Percentiles rank a stretch among this genome's conserved stretches.
These are phyloP conservation scores for Phytophthora nicotianae DNA, from an alignment of 352 stramenopile species.

Conservation along the genomic window DNA sequence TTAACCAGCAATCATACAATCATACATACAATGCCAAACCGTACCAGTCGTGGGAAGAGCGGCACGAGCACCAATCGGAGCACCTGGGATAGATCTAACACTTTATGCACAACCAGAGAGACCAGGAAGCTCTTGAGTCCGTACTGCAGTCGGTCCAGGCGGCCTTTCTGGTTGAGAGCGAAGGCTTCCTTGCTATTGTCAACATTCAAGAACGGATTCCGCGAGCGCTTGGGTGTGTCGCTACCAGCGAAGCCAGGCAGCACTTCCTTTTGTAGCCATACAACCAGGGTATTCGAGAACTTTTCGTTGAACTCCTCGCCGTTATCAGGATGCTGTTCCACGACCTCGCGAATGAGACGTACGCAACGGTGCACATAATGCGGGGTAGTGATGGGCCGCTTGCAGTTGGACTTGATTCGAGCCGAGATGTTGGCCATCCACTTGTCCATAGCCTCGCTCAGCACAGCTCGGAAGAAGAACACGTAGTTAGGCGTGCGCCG, in stretches of 20 bases:
- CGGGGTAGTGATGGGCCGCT: constrained; percentile 79
- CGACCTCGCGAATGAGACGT: constrained; percentile 80
- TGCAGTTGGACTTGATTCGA: constrained; percentile 70
- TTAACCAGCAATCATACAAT: background rate
- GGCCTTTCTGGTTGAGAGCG: constrained; percentile 80
- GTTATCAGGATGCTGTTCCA: constrained; percentile 84
- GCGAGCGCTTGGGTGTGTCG: constrained; percentile 76
- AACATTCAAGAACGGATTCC: constrained; percentile 82
- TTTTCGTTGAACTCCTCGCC: constrained; percentile 87
- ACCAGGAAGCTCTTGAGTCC: constrained; percentile 87
- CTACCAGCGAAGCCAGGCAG: constrained; percentile 79
- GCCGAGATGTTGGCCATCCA: constrained; percentile 83
- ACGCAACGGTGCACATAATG: constrained; percentile 88
- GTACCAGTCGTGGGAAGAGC: constrained; percentile 77
- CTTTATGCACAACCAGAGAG: constrained; percentile 82
- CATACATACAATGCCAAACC: constrained; percentile 4
- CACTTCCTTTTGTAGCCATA: constrained; percentile 89
- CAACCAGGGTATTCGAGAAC: constrained; percentile 81
- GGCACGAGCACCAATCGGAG: constrained; percentile 84
- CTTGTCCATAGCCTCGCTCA: constrained; percentile 90
- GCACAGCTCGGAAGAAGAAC: constrained; percentile 82
- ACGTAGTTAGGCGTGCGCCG: constrained; percentile 84
- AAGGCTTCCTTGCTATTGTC: constrained; percentile 87
- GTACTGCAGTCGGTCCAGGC: constrained; percentile 85
- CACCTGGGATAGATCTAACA: constrained; percentile 85